Evolutionary conservation across 2,329 filamentous ascomycete genomes (phyloP).

Genomic region (Phyllosticta paracitricarpa): DNA sequence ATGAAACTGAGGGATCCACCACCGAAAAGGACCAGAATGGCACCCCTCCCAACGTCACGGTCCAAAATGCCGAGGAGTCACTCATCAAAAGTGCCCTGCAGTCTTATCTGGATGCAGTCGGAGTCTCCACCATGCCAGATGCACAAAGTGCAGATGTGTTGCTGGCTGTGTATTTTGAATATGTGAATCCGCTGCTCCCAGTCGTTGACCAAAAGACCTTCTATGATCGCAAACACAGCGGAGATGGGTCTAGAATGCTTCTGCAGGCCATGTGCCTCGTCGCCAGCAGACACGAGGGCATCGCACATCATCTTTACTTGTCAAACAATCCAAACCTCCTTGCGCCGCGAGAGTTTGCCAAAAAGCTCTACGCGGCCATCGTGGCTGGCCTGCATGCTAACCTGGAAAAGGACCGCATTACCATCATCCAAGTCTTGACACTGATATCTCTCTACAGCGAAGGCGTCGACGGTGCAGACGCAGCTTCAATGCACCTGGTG

Average conservation of each 20-base stretch:
- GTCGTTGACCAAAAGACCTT: conserved; percentile 36
- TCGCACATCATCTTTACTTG: conserved; percentile 31
- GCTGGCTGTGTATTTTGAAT: conserved; percentile 36
- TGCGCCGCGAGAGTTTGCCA: conserved; percentile 35
- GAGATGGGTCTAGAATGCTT: conserved; percentile 28
- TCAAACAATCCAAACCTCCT: conserved; percentile 24
- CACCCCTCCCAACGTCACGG: not conserved
- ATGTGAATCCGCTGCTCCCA: conserved; percentile 38
- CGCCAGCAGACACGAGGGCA: conserved; percentile 37
- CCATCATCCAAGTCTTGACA: conserved; percentile 37
- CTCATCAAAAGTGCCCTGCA: conserved; percentile 23
- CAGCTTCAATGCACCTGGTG: conserved; percentile 36
- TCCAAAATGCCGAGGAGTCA: not conserved
- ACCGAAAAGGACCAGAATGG: not conserved
- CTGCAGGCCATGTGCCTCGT: conserved; percentile 39
- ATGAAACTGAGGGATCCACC: conserved; percentile 13
- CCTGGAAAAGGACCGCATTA: conserved; percentile 35
- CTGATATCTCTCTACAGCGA: conserved; percentile 39
- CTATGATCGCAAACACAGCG: conserved; percentile 25
- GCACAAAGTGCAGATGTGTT: conserved; percentile 28
- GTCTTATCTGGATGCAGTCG: conserved; percentile 28
- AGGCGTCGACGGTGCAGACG: conserved; percentile 37
- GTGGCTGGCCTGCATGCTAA: conserved; percentile 32
- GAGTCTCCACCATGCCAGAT: conserved; percentile 25
- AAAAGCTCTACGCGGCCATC: conserved; percentile 33